phyloP scores from a whole-genome alignment of 1,284 basidiomycete genomes.

The Rhodotorula sp. region DNA sequence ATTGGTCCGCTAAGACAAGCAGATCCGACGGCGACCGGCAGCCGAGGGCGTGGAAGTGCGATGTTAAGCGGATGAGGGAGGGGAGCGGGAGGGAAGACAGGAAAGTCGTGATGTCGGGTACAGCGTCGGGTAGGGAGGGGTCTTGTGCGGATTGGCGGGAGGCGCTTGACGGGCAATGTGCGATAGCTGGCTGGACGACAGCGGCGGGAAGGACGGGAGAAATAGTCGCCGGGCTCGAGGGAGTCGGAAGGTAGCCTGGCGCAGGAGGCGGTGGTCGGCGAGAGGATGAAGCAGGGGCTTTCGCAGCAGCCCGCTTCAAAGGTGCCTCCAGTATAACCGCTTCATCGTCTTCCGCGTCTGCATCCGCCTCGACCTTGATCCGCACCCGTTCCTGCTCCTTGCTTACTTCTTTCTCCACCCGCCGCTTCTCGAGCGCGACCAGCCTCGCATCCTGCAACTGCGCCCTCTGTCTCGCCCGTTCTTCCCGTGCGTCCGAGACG shows the following conservation, averaged over 20 bases:
- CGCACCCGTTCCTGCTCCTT: not conserved
- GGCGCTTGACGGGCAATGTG: conserved; percentile 7
- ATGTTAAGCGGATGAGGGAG: conserved; percentile 20
- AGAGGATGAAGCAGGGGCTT: not conserved
- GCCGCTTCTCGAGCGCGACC: not conserved
- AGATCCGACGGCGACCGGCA: conserved; percentile 14
- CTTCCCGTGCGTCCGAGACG: not conserved
- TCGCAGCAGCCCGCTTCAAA: not conserved
- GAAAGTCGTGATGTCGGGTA: conserved; percentile 17
- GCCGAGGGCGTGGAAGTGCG: conserved; percentile 19
- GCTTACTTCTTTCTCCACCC: not conserved
- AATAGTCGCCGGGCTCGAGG: not conserved
- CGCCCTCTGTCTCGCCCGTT: not conserved
- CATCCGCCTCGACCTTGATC: conserved; percentile 7
- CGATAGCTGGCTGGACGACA: not conserved
- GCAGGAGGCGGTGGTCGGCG: not conserved
- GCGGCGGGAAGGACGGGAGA: not conserved
- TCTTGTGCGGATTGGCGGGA: conserved; percentile 2
- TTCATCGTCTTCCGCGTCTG: not conserved
- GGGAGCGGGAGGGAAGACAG: conserved; percentile 30
- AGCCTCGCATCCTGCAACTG: not conserved
- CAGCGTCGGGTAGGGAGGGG: not conserved
- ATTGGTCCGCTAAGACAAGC: conserved; percentile 6
- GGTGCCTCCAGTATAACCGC: too few species aligned
- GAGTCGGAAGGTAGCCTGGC: not conserved